Percentiles rank a stretch among this genome's conserved stretches.
Conservation (phyloP, 805 yeast species). For the Candida nanaspora region DNA sequence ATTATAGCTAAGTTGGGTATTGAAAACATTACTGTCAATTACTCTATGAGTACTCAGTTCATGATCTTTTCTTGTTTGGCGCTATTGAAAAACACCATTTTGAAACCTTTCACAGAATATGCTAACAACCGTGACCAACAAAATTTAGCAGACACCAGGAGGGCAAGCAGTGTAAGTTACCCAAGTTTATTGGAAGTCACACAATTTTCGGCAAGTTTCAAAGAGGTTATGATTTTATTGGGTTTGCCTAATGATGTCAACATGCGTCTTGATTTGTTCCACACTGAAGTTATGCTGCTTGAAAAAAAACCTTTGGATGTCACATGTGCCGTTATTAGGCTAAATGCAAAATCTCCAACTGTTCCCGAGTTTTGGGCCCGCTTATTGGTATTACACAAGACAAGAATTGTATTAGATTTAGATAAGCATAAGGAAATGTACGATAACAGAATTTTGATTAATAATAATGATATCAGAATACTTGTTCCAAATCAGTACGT, state of each 20-base stretch:
- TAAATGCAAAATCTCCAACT: constrained; percentile 48
- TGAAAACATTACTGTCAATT: constrained; percentile 4
- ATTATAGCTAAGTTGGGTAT: background rate
- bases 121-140: too few species aligned
- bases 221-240: constrained; percentile 20
- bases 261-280: constrained; percentile 37
- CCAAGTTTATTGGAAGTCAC: background rate
- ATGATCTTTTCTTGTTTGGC: constrained; percentile 37
- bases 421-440: background rate
- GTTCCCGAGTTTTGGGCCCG: constrained; percentile 41
- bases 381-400: constrained; percentile 25
- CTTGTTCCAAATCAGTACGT: constrained; percentile 68
- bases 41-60: constrained; percentile 38
- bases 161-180: too few species aligned
- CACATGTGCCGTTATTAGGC: constrained; percentile 25
- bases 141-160: too few species aligned
- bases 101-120: constrained; percentile 1
- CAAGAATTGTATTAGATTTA: background rate
- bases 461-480: constrained; percentile 36
- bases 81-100: constrained; percentile 33
- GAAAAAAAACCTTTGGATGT: constrained; percentile 13
- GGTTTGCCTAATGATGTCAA: constrained; percentile 43
- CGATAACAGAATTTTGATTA: constrained; percentile 11
- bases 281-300: constrained; percentile 13
- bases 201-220: background rate